Percentiles rank a stretch among this genome's conserved stretches.
phyloP scores from a whole-genome alignment of 1,284 basidiomycete genomes.

The Phellopilus nigrolimitatus region DNA sequence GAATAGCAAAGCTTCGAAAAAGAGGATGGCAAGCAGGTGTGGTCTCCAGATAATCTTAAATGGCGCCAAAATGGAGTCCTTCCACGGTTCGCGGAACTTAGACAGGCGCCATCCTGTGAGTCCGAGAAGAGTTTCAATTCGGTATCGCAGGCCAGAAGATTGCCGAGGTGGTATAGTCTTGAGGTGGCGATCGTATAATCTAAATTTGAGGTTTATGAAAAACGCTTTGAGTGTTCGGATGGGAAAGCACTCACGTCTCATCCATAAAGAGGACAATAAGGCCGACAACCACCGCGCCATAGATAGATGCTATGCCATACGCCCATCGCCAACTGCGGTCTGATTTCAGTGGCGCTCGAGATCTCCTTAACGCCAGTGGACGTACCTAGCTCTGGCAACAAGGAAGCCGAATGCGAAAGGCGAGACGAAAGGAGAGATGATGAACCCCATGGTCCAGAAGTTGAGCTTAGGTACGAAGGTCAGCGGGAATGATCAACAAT shows the following conservation, averaged over 20 bases:
- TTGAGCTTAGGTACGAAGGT: constrained; percentile 60
- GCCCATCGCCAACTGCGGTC: constrained; percentile 60
- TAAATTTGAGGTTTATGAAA: constrained; percentile 25
- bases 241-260: constrained; percentile 27
- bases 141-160: constrained; percentile 44
- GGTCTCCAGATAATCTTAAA: constrained; percentile 61
- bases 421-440: constrained; percentile 53
- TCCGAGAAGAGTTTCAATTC: constrained; percentile 60
- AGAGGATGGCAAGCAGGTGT: constrained; percentile 49
- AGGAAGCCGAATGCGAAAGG: constrained; percentile 70
- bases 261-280: constrained; percentile 33
- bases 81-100: constrained; percentile 55
- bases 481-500: too few species aligned
- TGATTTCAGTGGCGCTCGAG: background rate
- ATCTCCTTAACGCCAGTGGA: background rate
- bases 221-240: too few species aligned
- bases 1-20: constrained; percentile 62
- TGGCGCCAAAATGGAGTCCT: constrained; percentile 40
- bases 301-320: constrained; percentile 45
- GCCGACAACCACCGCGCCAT: constrained; percentile 29
- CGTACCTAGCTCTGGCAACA: constrained; percentile 49
- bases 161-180: constrained; percentile 43
- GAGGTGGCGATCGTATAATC: constrained; percentile 65
- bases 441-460: constrained; percentile 62
- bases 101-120: constrained; percentile 59